Evolutionary conservation across 2,329 filamentous ascomycete species (phyloP).

Genomic region (Penicillium fuscoglaucum): DNA sequence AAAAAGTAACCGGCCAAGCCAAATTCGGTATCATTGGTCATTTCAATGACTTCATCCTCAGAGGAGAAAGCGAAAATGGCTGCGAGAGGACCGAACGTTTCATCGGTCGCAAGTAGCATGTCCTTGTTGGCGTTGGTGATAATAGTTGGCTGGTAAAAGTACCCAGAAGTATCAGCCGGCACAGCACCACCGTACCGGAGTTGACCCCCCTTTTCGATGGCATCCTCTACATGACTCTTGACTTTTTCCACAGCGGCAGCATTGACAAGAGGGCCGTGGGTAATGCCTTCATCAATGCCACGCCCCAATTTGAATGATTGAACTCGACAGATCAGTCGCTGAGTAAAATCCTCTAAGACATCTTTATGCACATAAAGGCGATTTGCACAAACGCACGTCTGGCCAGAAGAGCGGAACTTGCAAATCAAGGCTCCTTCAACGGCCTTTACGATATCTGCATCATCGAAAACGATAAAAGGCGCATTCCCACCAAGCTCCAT

Average conservation of each 20-base stretch:
- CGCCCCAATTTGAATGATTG: not conserved
- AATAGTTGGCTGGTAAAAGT: too few relatives aligned
- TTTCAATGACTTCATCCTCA: not conserved
- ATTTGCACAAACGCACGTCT: conserved; percentile 19
- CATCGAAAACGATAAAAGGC: conserved; percentile 5
- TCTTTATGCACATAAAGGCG: conserved; percentile 20
- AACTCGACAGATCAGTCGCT: not conserved
- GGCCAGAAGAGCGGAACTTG: conserved; percentile 13
- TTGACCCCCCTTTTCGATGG: not conserved
- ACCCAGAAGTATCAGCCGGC: too few relatives aligned
- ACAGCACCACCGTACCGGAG: too few relatives aligned
- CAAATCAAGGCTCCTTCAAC: conserved; percentile 9
- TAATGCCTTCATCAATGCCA: not conserved
- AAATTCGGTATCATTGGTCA: not conserved
- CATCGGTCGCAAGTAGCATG: not conserved
- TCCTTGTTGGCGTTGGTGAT: too few relatives aligned
- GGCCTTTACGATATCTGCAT: conserved; percentile 23
- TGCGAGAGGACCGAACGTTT: not conserved
- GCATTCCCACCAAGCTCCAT: conserved; percentile 30
- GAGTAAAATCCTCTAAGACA: conserved; percentile 7
- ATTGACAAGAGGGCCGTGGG: conserved; percentile 10
- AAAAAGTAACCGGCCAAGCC: conserved; percentile 6
- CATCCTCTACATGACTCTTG: conserved; percentile 1
- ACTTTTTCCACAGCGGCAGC: conserved; percentile 5
- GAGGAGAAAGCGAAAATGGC: not conserved